phyloP scores from a whole-genome alignment of 176 grass and related monocot genomes.

The Microstegium vimineum region DNA sequence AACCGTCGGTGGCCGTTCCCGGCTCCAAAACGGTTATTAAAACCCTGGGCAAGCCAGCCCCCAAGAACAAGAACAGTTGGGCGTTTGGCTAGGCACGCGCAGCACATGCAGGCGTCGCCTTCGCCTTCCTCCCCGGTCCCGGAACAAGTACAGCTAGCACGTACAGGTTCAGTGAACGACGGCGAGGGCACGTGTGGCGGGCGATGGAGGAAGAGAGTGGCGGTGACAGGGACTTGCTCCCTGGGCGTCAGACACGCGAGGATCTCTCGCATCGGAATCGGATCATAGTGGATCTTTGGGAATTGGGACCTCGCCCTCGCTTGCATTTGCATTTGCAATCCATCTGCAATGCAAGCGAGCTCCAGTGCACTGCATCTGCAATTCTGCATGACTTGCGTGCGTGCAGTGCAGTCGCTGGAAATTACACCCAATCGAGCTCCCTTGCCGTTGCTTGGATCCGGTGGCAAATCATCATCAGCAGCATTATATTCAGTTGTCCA shows the following conservation, averaged over 20 bases:
- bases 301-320: background rate
- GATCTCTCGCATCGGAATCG: background rate
- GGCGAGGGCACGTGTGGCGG: background rate
- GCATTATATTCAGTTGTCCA: slow-evolving; percentile 4
- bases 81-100: background rate
- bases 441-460: background rate
- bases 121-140: background rate
- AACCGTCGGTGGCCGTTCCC: too few relatives aligned
- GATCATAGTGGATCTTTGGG: background rate
- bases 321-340: background rate
- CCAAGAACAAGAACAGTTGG: background rate
- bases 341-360: too few relatives aligned
- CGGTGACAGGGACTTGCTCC: background rate
- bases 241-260: background rate
- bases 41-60: too few relatives aligned
- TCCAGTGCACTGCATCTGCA: background rate
- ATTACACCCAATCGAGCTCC: background rate
- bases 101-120: background rate
- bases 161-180: background rate
- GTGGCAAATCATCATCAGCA: background rate
- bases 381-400: background rate
- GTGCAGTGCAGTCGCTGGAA: background rate
- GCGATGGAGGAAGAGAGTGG: background rate
- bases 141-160: too few relatives aligned
- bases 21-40: too few relatives aligned